Base-by-base conservation (phyloP, 2,329 filamentous ascomycete genomes). In the Trichoderma pleuroti region DNA sequence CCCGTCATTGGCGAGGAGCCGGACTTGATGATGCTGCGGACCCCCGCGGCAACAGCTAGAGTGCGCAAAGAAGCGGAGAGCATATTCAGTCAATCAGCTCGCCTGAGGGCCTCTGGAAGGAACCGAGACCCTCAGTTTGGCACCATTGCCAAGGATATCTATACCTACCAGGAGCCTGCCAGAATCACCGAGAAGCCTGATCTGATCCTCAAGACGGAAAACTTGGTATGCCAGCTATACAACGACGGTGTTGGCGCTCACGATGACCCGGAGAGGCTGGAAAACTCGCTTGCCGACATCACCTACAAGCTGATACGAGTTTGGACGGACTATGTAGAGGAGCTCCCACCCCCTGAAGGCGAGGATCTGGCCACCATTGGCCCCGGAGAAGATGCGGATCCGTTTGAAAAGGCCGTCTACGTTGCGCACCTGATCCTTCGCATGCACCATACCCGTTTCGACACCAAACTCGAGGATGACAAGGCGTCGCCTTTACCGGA, bases 391-490 rank as follows among this genome's bases (percentile, higher is more conserved):
- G 81, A 87, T 42, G 86, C 89, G 1, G 85, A 89, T 5, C 82
- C 90, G 7, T 90, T 93, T 71, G 86, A 90, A 68, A 94, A 95
- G 77, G 94, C 94, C 5, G 87, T 89, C 70, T 97, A 91, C 75
- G 79, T 98, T n/a, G 91, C 92, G 18, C 89, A 89, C 34, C 84
- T 98, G 28, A 85, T 97, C 46, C 86, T 98, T 46, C 90, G 90
- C 72, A 87, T 98, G 70, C 91, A 94, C 75, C 93, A 97, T 80
- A 86, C 86, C 11, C 83, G 86, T 16, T 84, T 84, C 71, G 76
- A 81, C 18, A 79, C 74, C 46, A 76, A 82, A 26, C 77, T 75
- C 12, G 80, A 80, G 36, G 78, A 81, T 10, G 80, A 80, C 36
- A 82, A 83, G 74, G 77, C 78, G 1, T 84, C 84, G 2, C 86